A percentile compares a stretch with the other conserved stretches of the same genome.
Conservation (phyloP, 805 yeast species). For the Pichia manshurica region DNA sequence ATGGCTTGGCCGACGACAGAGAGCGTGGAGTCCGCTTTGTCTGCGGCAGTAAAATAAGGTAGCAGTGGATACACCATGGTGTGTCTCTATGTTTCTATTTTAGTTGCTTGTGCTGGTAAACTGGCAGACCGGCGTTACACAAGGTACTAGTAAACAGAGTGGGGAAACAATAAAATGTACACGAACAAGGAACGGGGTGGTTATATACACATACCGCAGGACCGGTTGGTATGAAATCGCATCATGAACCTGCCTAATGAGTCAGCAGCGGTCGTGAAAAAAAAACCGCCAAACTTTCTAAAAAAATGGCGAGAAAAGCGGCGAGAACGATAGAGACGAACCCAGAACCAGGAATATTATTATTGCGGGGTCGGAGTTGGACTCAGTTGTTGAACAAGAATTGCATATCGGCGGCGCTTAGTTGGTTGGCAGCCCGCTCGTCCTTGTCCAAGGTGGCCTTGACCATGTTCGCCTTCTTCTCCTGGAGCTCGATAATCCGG, state of each 20-base stretch:
- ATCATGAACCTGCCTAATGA: too few relatives aligned
- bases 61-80: constrained; percentile 31
- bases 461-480: constrained; percentile 97
- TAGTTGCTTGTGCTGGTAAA: too few relatives aligned
- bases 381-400: constrained; percentile 78
- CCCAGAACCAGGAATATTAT: too few relatives aligned
- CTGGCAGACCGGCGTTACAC: too few relatives aligned
- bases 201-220: too few relatives aligned
- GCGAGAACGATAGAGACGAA: too few relatives aligned
- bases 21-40: constrained; percentile 13
- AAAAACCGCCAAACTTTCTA: background rate
- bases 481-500: constrained; percentile 91
- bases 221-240: too few relatives aligned
- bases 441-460: constrained; percentile 94
- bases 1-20: constrained; percentile 29
- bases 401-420: constrained; percentile 93
- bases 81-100: too few relatives aligned
- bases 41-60: constrained; percentile 22
- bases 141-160: too few relatives aligned
- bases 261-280: background rate
- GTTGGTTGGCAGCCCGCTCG: constrained; percentile 78
- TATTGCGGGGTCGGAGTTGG: too few relatives aligned
- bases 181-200: too few relatives aligned
- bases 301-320: constrained; percentile 2
- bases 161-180: too few relatives aligned